A percentile compares a stretch with the other conserved stretches of the same genome.
Evolutionary conservation across 768 basidiomycete species (phyloP).

Genomic region (Lactarius akahatsu): DNA sequence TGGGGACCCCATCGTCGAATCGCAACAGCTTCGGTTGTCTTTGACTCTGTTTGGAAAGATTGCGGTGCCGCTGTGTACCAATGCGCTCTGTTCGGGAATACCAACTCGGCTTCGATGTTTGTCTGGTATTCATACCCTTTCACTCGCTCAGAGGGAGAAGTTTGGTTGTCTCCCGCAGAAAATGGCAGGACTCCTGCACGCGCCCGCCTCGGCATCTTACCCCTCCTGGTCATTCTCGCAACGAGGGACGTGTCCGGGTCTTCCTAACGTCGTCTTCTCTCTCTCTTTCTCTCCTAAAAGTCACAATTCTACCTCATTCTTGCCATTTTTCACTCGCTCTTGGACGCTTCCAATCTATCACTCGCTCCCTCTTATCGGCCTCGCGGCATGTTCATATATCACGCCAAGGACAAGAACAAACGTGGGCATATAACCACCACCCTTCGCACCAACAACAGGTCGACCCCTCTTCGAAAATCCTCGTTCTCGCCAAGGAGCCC

Average conservation of each 20-base stretch:
- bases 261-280: not conserved
- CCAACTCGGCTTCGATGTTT: constrained; percentile 19
- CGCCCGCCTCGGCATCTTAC: constrained; percentile 18
- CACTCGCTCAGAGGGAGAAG: constrained; percentile 17
- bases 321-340: constrained; percentile 16
- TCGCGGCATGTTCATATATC: constrained; percentile 25
- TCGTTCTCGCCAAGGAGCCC: not conserved
- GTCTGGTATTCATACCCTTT: constrained; percentile 17
- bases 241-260: not conserved
- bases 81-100: constrained; percentile 12
- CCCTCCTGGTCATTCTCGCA: constrained; percentile 8
- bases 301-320: constrained; percentile 3
- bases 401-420: constrained; percentile 14
- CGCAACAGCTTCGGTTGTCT: constrained; percentile 1
- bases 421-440: constrained; percentile 5
- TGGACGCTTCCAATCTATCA: constrained; percentile 15
- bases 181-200: constrained; percentile 23
- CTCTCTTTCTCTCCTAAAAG: constrained; percentile 17
- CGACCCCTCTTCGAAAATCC: constrained; percentile 6
- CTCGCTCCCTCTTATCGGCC: constrained; percentile 13
- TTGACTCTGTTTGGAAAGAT: constrained; percentile 24
- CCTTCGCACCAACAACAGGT: not conserved
- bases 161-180: constrained; percentile 13
- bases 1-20: constrained; percentile 11
- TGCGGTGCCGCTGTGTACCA: not conserved